Percentiles rank a stretch among this genome's conserved stretches.
These are phyloP conservation scores for Coffea humblotiana DNA, from an alignment of 305 asterid genomes.

Conservation along the genomic window DNA sequence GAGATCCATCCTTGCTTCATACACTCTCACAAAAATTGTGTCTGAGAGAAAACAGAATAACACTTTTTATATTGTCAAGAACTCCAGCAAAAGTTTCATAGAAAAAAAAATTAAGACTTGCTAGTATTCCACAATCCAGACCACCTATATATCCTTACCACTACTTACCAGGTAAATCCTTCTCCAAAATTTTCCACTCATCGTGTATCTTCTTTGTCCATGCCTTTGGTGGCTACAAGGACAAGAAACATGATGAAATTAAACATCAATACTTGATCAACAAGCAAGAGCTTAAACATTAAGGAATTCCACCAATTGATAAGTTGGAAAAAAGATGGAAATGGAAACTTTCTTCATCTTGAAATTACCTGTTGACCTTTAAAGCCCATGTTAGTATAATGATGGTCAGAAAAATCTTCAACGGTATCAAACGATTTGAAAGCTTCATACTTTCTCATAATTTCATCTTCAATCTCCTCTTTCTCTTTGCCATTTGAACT, in stretches of 20 bases:
- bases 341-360: neutral
- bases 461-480: conserved; percentile 30
- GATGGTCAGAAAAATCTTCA: conserved; percentile 54
- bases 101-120: neutral
- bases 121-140: neutral
- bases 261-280: conserved; percentile 6
- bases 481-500: conserved; percentile 33
- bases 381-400: conserved; percentile 32
- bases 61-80: neutral
- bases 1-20: conserved; percentile 63
- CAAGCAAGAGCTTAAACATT: neutral
- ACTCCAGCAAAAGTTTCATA: neutral
- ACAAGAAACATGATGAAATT: conserved; percentile 16
- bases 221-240: conserved; percentile 42
- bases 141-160: neutral
- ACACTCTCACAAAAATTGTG: conserved; percentile 51
- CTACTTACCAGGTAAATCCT: conserved; percentile 54
- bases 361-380: conserved; percentile 41
- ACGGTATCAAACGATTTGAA: conserved; percentile 51
- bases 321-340: too few species aligned
- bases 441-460: conserved; percentile 28
- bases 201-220: conserved; percentile 63
- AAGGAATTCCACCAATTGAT: neutral
- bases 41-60: conserved; percentile 29
- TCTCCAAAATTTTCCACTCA: conserved; percentile 62